Evolutionary conservation across 345 rosid species (phyloP), one percentile per base, ranked within the genome.

Genomic region (Clausena lansium): DNA sequence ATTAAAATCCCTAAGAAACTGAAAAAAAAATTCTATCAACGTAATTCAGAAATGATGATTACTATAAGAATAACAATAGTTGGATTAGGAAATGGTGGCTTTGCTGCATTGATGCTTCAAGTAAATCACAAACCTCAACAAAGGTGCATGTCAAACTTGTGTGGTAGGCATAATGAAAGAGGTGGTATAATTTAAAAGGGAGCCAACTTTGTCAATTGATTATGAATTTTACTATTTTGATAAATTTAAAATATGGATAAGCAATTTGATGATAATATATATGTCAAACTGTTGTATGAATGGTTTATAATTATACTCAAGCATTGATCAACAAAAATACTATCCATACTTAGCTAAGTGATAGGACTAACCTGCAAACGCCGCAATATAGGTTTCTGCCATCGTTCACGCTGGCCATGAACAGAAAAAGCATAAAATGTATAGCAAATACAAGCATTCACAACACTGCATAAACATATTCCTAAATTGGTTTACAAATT

Each of bases 361-460:
- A 82, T 27, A 36, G 63, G 55, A 83, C 86, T 85, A 73, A 96
- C 99, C 99, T 96, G 99, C 78, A 94, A 84, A 25, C 98, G 97
- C 65, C 99, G 95, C 79, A 96, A 84, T 80, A 92, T 70, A 76
- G 99, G 99, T 84, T 96, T 96, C 90, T 96, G 97, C 99, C 98
- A 92, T 81, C 89, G 84, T 86, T 89, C 92, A 61, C 99, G 98
- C 99, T 96, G 90, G 73, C 75, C 75, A 73, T 76, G 73, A 62
- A 57, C 22, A 38, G 38, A 38, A 30, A 76, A 54, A 41, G 19
- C 61, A 50, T 57, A 73, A 80, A 1, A 30, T n/a, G 35, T 47
- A 60, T 27, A 78, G 22, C 32, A 60, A 27, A 65, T 32, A 66
- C 65, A 70, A 50, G 57, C 45, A 77, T 67, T 70, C 71, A 24